A percentile compares a stretch with the other conserved stretches of the same genome.
phyloP scores from a whole-genome alignment of 202 grass and related monocot genomes.

The Hordeum pubiflorum region DNA sequence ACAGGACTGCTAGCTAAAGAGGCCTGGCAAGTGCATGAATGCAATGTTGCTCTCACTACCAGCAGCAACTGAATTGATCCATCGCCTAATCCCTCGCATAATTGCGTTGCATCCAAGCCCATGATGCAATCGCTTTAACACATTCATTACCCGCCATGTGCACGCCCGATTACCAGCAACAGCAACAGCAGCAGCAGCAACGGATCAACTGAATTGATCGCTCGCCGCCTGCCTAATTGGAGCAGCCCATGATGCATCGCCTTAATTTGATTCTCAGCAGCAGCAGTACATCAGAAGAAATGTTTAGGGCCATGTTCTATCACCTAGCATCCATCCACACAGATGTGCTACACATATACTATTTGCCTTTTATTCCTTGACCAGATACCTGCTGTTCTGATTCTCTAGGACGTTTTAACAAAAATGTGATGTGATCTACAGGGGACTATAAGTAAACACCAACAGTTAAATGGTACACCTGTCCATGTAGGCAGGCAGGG shows the following conservation, averaged over 20 bases:
- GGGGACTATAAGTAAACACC: not conserved
- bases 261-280: slow-evolving; percentile 15
- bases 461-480: not conserved
- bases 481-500: too few species aligned
- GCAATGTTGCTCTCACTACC: slow-evolving; percentile 12
- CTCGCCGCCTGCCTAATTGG: not conserved
- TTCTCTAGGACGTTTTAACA: not conserved
- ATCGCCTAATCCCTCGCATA: too few species aligned
- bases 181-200: not conserved
- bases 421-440: not conserved
- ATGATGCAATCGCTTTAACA: not conserved
- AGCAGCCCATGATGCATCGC: not conserved
- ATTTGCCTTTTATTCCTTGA: not conserved
- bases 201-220: not conserved
- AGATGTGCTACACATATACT: not conserved
- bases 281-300: not conserved
- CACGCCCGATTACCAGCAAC: too few species aligned
- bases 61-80: slow-evolving; percentile 12
- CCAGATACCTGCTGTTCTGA: not conserved
- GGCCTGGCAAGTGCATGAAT: slow-evolving; percentile 31
- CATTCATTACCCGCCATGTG: not conserved
- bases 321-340: not conserved
- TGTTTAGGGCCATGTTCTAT: not conserved
- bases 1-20: not conserved
- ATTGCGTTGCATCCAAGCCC: not conserved